Conservation (phyloP, 116 monocot genomes). For the Papilionanthe hybrid region DNA sequence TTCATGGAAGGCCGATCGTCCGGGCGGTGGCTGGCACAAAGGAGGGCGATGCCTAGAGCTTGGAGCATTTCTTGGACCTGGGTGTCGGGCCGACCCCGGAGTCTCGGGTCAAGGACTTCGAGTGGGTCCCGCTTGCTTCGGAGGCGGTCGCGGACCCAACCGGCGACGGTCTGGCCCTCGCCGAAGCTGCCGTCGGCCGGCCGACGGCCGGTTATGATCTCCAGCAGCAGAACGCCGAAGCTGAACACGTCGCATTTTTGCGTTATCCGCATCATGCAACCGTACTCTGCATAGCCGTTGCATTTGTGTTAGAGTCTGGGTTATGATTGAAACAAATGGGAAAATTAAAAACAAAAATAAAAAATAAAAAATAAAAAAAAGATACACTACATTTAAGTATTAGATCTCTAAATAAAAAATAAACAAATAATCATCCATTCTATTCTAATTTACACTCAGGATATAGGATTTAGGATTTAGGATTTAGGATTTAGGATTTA, state of each 20-base stretch:
- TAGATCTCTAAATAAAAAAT: too few relatives aligned
- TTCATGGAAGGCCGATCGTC: slow-evolving; percentile 88
- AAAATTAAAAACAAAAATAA: too few relatives aligned
- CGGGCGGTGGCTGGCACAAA: slow-evolving; percentile 58
- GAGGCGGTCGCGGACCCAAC: slow-evolving; percentile 73
- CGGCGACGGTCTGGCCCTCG: slow-evolving; percentile 55
- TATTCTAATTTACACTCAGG: too few relatives aligned
- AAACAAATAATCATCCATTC: too few relatives aligned
- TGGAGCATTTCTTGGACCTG: slow-evolving; percentile 82
- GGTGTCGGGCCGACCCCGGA: slow-evolving; percentile 43
- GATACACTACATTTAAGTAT: too few relatives aligned
- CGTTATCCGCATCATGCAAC: slow-evolving; percentile 66
- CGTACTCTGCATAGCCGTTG: slow-evolving; percentile 49
- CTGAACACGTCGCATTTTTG: slow-evolving; percentile 87
- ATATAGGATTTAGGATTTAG: too few relatives aligned
- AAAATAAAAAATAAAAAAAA: too few relatives aligned
- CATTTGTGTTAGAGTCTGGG: not conserved
- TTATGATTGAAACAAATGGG: too few relatives aligned
- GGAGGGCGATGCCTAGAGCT: slow-evolving; percentile 67
- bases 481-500: too few relatives aligned
- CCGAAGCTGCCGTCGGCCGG: slow-evolving; percentile 37
- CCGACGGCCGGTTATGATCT: slow-evolving; percentile 57
- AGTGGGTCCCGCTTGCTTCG: slow-evolving; percentile 43
- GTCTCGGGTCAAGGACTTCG: slow-evolving; percentile 53
- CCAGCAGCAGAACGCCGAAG: slow-evolving; percentile 72